A percentile compares a stretch with the other conserved stretches of the same genome.
phyloP scores from a whole-genome alignment of 352 stramenopile genomes.

The Plasmopara viticola region DNA sequence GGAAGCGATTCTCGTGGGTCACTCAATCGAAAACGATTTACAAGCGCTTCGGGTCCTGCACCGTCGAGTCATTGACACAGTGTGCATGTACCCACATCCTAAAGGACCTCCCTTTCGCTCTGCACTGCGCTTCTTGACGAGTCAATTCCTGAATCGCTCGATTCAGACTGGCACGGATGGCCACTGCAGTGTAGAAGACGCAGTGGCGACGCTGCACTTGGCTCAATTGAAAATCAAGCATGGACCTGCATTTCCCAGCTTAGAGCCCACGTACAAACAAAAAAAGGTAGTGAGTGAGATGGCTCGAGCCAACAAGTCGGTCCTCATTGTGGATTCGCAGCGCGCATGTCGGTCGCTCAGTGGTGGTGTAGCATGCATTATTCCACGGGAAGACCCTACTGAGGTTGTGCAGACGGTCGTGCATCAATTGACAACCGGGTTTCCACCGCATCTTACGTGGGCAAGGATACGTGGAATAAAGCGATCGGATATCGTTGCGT shows the following conservation, averaged over 20 bases:
- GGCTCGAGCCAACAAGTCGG: slow-evolving; percentile 61
- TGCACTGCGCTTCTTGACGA: slow-evolving; percentile 65
- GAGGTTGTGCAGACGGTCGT: slow-evolving; percentile 51
- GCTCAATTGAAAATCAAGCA: slow-evolving; percentile 72
- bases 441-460: slow-evolving; percentile 78
- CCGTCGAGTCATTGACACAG: slow-evolving; percentile 73
- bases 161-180: slow-evolving; percentile 71
- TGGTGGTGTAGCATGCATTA: slow-evolving; percentile 49
- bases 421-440: slow-evolving; percentile 77
- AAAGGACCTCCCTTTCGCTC: slow-evolving; percentile 73
- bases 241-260: slow-evolving; percentile 62
- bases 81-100: slow-evolving; percentile 74
- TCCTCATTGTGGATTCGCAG: slow-evolving; percentile 67
- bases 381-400: slow-evolving; percentile 42
- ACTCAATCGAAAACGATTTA: slow-evolving; percentile 87
- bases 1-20: slow-evolving; percentile 78
- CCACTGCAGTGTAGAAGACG: slow-evolving; percentile 81
- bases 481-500: slow-evolving; percentile 34
- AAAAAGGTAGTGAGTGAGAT: slow-evolving; percentile 80
- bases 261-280: slow-evolving; percentile 64
- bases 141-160: slow-evolving; percentile 55
- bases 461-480: slow-evolving; percentile 41
- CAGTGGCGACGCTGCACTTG: slow-evolving; percentile 67
- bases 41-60: slow-evolving; percentile 63
- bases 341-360: slow-evolving; percentile 57